A percentile compares a stretch with the other conserved stretches of the same genome.
phyloP scores from a whole-genome alignment of 306 rosid species.

The Trifolium repens region DNA sequence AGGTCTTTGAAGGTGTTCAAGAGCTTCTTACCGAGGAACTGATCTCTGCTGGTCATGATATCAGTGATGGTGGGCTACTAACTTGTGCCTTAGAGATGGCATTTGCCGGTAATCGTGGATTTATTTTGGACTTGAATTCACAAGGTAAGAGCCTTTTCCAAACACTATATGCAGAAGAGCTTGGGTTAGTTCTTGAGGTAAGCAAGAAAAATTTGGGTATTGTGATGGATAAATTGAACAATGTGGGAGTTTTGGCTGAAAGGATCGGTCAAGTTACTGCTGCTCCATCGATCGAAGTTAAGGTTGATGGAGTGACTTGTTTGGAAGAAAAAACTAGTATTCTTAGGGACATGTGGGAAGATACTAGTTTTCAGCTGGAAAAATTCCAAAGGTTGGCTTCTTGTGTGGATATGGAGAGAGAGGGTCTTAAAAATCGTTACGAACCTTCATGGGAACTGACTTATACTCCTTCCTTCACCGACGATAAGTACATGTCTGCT shows the following conservation, averaged over 20 bases:
- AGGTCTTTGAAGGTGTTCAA: constrained; percentile 82
- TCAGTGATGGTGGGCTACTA: constrained; percentile 90
- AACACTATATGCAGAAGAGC: constrained; percentile 81
- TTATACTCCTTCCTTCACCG: constrained; percentile 72
- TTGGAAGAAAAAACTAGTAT: constrained; percentile 61
- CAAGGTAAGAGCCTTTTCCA: constrained; percentile 67
- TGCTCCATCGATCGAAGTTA: constrained; percentile 57
- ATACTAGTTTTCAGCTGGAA: constrained; percentile 79
- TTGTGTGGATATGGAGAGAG: constrained; percentile 80
- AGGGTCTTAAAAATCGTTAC: constrained; percentile 70
- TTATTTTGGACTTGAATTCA: constrained; percentile 61
- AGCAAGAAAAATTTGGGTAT: constrained; percentile 62
- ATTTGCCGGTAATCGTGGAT: constrained; percentile 83
- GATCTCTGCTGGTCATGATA: constrained; percentile 92
- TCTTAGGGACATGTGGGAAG: constrained; percentile 87
- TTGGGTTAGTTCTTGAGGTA: constrained; percentile 81
- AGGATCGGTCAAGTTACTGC: constrained; percentile 68
- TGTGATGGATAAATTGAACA: constrained; percentile 56
- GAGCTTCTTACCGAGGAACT: constrained; percentile 66
- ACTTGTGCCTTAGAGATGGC: constrained; percentile 92
- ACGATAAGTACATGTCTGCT: constrained; percentile 57
- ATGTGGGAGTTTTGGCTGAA: constrained; percentile 58
- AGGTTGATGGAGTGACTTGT: constrained; percentile 67
- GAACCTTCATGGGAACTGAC: constrained; percentile 78
- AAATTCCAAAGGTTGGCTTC: constrained; percentile 77